Percentiles rank a stretch among this genome's conserved stretches.
These are phyloP conservation scores for Lasiodiplodia sp. DNA, from an alignment of 2,329 filamentous ascomycete species.

Conservation along the genomic window DNA sequence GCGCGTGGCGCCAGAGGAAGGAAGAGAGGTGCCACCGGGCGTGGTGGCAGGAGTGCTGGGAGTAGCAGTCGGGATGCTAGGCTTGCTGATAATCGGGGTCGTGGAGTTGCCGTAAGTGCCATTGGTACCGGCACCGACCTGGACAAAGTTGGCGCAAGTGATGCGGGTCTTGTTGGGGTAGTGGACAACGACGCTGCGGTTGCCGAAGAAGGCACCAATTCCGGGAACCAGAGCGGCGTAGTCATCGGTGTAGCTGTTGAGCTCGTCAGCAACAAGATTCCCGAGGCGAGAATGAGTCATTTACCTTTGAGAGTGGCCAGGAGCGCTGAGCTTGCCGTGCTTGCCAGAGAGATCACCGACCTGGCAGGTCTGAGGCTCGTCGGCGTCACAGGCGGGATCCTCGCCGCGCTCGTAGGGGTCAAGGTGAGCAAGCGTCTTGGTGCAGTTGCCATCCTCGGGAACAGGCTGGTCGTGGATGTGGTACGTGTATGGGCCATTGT, in stretches of 20 bases:
- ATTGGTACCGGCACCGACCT: slow-evolving; percentile 19
- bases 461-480: slow-evolving; percentile 55
- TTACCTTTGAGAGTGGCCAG: slow-evolving; percentile 41
- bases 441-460: slow-evolving; percentile 53
- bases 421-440: slow-evolving; percentile 49
- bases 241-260: slow-evolving; percentile 54
- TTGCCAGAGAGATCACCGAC: slow-evolving; percentile 56
- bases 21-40: neutral
- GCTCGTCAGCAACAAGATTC: neutral
- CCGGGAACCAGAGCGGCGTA: slow-evolving; percentile 56
- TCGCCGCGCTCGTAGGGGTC: slow-evolving; percentile 54
- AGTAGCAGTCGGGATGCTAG: neutral
- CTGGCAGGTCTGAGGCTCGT: slow-evolving; percentile 50
- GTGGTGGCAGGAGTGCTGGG: neutral
- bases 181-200: slow-evolving; percentile 63
- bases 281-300: slow-evolving; percentile 5
- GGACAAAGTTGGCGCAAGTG: slow-evolving; percentile 64
- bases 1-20: slow-evolving; percentile 11
- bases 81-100: neutral
- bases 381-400: slow-evolving; percentile 45
- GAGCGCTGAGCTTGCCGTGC: slow-evolving; percentile 48
- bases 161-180: slow-evolving; percentile 60
- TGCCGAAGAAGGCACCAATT: slow-evolving; percentile 59
- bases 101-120: slow-evolving; percentile 10
- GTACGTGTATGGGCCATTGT: slow-evolving; percentile 56